Base-by-base conservation (phyloP, 1,284 basidiomycete genomes). In the Cutaneotrichosporon spelunceum region DNA sequence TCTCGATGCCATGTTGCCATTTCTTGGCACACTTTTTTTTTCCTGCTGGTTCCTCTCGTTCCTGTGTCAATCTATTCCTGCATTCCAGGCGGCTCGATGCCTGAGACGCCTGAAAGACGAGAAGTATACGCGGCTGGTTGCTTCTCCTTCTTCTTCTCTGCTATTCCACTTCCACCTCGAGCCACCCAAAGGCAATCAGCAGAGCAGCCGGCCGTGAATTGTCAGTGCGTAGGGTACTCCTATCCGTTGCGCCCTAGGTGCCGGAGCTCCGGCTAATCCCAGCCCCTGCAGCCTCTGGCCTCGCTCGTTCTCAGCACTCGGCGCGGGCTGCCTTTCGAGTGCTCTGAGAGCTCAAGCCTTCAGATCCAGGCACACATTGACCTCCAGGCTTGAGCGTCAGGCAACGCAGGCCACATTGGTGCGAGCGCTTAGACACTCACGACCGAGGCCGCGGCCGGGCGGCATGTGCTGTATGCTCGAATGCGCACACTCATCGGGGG, bases 131-230 rank as follows among this genome's bases (percentile, higher is more conserved):
- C n/a, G 44, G 24, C n/a, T 48, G 3, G 3, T 26, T 33, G 30
- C 23, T 48, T 48, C 23, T 26, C 45, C 45, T 48, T 24, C 45
- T 48, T 24, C 26, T 48, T 27, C 45, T 48, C 45, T n/a, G 39
- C 39, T 42, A 42, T 48, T 48, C 45, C 45, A 26, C 23, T 48
- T 48, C 45, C 45, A 24, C 45, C 45, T 48, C 45, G 45, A 48
- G 45, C 45, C 45, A 13, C 45, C 30, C 30, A 33, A 30, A 27
- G 45, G 45, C 45, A 48, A 26, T 47, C 44, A 47, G n/a, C 44
- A 21, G n/a, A 33, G 30, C 8, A 33, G 8, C 30, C 4, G 30
- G 30, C 13, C 30, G 30, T 33, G 44, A 10, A 47, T 23, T 24
- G 44, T 21, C 44, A 24, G 44, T 47, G 44, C n/a, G 45, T 16